Evolutionary conservation across 768 basidiomycete genomes (phyloP).

Genomic region (Jaapia argillacea): DNA sequence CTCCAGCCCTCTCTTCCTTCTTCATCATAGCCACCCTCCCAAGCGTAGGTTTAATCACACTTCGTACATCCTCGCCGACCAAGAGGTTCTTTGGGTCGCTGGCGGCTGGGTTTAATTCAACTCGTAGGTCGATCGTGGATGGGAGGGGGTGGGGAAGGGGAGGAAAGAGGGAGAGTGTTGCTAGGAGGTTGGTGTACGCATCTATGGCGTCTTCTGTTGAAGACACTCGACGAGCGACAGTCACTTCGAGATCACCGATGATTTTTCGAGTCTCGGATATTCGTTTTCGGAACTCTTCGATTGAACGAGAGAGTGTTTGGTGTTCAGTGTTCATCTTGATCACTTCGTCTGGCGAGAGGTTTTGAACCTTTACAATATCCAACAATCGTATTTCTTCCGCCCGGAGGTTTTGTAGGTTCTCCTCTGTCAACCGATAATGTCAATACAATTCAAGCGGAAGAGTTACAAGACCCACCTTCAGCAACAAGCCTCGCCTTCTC

Average conservation of each 20-base stretch:
- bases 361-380: constrained; percentile 72
- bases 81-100: constrained; percentile 63
- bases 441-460: background rate
- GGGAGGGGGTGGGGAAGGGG: constrained; percentile 56
- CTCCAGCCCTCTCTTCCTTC: constrained; percentile 52
- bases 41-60: constrained; percentile 69
- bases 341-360: constrained; percentile 87
- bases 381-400: constrained; percentile 53
- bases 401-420: constrained; percentile 51
- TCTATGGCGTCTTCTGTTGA: constrained; percentile 78
- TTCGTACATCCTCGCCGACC: constrained; percentile 59
- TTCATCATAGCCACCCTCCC: constrained; percentile 62
- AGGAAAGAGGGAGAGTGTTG: constrained; percentile 68
- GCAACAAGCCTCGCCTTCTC: constrained; percentile 34
- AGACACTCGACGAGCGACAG: constrained; percentile 67
- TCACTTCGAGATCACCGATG: constrained; percentile 76
- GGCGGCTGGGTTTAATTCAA: constrained; percentile 74
- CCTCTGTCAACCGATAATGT: constrained; percentile 1
- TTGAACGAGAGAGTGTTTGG: constrained; percentile 59
- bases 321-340: constrained; percentile 85
- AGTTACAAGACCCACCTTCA: background rate
- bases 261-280: constrained; percentile 62
- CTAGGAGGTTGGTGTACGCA: constrained; percentile 65
- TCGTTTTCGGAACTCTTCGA: constrained; percentile 71
- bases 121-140: constrained; percentile 61